Evolutionary conservation across 148 eudicot genomes (phyloP), one percentile per base, ranked within the genome.

Genomic region (Fallopia convolvulus): DNA sequence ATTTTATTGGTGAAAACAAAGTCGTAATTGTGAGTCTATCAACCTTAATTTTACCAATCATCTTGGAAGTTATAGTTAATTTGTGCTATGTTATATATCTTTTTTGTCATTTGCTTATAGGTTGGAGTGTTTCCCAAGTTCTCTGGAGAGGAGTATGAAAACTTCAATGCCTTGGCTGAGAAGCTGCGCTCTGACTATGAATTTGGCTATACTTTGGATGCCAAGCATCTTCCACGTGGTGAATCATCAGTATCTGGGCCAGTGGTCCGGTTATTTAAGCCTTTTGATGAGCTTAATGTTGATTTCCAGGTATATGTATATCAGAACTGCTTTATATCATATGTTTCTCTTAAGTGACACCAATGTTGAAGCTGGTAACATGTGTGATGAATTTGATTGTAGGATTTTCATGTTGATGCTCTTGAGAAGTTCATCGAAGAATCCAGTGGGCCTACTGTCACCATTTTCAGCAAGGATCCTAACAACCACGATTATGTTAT

Each of bases 101-200:
- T 41, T 50, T 40, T 44, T 44, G 7, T 44, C 65, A 30, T 75
- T 15, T 32, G 32, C 56, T 55, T 75, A 26, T 83, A 88, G 94
- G 90, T 88, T 83, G 94, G 92, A 60, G 79, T 90, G 66, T 90
- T 90, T 71, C 90, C 89, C 2, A 88, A 88, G 72, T 90, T 90
- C 55, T 87, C 94, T 33, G 94, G 94, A 41, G 90, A 90, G 55
- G 86, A 87, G 78, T 90, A 71, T 78, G 79, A 77, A 33, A 87
- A 84, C 74, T 90, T 87, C 78, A 83, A 76, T 26, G 79, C 90
- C 75, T 66, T 90, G 77, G 86, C 92, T 40, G 89, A 89, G 78
- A 88, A 82, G 63, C 79, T 90, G 83, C 90, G 89, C 4, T 78
- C 88, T 74, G 94, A 90, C 32, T 87, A 84, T 72, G 89, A 90